Conservation (phyloP, 208 protist species). For the Naegleria fowleri region DNA sequence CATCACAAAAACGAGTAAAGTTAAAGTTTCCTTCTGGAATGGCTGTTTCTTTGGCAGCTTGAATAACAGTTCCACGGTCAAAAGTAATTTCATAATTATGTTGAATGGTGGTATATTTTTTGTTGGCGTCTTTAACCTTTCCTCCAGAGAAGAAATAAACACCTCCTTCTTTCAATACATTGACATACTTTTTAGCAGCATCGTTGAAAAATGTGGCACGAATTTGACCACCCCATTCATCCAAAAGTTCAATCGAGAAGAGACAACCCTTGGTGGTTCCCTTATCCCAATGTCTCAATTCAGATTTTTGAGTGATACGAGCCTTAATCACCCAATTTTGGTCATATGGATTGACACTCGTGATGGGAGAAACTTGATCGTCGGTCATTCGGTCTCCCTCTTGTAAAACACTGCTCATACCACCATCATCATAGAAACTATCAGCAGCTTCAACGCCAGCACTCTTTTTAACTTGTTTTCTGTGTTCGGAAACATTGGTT, state of each 20-base stretch:
- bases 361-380: neutral
- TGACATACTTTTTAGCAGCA: neutral
- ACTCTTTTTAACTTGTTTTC: neutral
- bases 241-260: neutral
- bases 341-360: neutral
- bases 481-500: no score
- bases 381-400: neutral
- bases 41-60: neutral
- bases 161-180: neutral
- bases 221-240: neutral
- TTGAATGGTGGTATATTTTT: neutral
- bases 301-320: neutral
- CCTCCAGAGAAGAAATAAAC: neutral
- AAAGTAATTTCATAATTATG: conserved; percentile 17
- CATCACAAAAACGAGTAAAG: neutral
- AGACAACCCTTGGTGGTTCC: neutral
- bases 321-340: neutral
- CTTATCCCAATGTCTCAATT: conserved; percentile 4
- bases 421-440: neutral
- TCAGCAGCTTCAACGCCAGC: neutral
- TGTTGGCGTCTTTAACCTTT: neutral
- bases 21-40: neutral
- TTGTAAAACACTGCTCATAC: neutral
- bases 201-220: neutral
- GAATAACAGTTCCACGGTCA: neutral